These are phyloP conservation scores for Mycena vulgaris DNA, from an alignment of 768 basidiomycete species.

Conservation along the genomic window DNA sequence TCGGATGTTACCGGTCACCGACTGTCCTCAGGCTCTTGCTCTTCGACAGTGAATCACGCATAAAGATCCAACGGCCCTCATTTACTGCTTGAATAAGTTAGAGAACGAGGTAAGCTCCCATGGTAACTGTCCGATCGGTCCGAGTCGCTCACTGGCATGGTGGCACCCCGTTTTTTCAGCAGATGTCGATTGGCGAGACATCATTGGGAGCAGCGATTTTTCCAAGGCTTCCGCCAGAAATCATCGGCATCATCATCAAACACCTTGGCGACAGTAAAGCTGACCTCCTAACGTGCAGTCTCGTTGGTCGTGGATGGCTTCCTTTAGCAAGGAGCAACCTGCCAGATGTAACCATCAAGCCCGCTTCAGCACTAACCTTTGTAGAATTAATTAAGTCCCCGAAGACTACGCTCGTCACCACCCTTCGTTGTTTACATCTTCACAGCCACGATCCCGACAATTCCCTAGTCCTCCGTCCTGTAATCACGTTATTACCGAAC, in stretches of 20 bases:
- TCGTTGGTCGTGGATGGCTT: conserved; percentile 5
- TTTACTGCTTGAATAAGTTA: too few species aligned
- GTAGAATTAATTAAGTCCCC: not conserved
- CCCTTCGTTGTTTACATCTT: not conserved
- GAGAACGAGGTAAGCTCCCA: too few species aligned
- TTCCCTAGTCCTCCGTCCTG: not conserved
- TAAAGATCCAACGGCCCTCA: too few species aligned
- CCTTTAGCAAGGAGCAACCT: conserved; percentile 4
- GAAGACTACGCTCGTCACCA: not conserved
- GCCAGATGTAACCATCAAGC: not conserved
- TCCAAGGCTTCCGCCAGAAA: not conserved
- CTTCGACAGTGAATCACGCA: too few species aligned
- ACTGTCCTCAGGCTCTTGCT: too few species aligned
- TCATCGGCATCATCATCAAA: not conserved
- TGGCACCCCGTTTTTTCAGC: too few species aligned
- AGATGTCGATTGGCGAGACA: too few species aligned
- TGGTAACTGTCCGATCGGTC: too few species aligned
- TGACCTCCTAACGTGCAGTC: conserved; percentile 1
- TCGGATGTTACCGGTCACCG: too few species aligned
- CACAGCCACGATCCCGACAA: not conserved
- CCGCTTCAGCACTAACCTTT: not conserved
- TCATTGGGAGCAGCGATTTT: too few species aligned
- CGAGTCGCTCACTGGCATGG: too few species aligned
- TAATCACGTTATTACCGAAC: not conserved
- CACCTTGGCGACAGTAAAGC: not conserved